Percentiles rank a stretch among this genome's conserved stretches.
Conservation (phyloP, 441 rosid species). For the Viola pubescens region DNA sequence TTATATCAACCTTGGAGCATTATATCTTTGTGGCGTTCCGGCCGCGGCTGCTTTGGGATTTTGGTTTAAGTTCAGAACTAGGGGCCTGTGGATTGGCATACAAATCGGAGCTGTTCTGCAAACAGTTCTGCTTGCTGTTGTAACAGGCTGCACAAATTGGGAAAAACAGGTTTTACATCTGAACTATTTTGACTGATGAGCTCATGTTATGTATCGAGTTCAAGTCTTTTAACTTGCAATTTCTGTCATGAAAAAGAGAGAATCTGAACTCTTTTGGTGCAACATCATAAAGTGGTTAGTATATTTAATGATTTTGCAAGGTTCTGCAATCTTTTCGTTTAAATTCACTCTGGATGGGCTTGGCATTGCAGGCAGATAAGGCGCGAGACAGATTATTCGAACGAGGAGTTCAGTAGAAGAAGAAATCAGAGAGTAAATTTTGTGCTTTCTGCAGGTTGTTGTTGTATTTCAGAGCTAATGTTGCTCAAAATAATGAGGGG, state of each 20-base stretch:
- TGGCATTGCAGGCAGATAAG: neutral
- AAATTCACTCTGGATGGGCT: neutral
- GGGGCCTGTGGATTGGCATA: conserved; percentile 48
- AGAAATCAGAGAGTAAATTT: too few species aligned
- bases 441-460: too few species aligned
- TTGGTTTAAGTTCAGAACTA: conserved; percentile 28
- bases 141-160: conserved; percentile 37
- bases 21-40: conserved; percentile 43
- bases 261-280: neutral
- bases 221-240: neutral
- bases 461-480: too few species aligned
- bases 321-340: too few species aligned
- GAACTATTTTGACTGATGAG: neutral
- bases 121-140: conserved; percentile 28
- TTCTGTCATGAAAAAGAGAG: neutral
- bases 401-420: too few species aligned
- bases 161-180: conserved; percentile 33
- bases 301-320: too few species aligned
- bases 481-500: too few species aligned
- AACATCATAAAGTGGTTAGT: too few species aligned
- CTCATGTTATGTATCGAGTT: too few species aligned
- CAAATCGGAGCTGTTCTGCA: conserved; percentile 38
- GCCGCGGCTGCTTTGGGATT: conserved; percentile 36
- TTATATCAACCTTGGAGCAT: conserved; percentile 36
- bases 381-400: neutral